Evolutionary conservation across 257 asterid species (phyloP), one percentile per base, ranked within the genome.

Genomic region (Fraxinus excelsior): DNA sequence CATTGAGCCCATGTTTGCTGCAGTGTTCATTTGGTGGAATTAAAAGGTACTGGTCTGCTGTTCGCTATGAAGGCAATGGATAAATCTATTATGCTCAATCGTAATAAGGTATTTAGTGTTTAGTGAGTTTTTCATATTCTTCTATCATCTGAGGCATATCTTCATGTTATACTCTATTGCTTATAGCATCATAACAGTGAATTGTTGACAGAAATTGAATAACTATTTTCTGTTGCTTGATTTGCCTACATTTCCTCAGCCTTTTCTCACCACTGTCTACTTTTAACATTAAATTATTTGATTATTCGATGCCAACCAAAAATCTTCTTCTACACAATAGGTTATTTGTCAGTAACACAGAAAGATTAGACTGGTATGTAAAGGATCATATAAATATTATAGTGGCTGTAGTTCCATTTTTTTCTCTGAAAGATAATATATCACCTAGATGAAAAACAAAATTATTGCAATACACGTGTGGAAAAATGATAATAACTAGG

Each of bases 41-140:
- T 96, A 74, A 87, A 85, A 67, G 92, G 94, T 62, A 83, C 88
- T 21, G 95, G 90, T 78, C 88, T 86, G 70, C 76, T 91, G 72
- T 96, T 87, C 84, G 99, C 99, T 69, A 96, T 96, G 98, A 96
- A 96, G 85, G 98, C 99, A 73, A 96, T 96, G 99, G 99, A 96
- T 76, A 96, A 96, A 84, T 81, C 97, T 74, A 76, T 91, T 85
- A 96, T 96, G 98, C 81, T 96, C 78, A 90, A 89, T 60, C 97
- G 99, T 71, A 96, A 96, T 85, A 96, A 96, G 98, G 99, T 93
- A 73, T 26, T 26, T 62, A 12, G 68, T 26, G 68, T 62, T 62
- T 62, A 62, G 35, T 13, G 18, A 62, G 25, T 3, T 23, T 25
- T 77, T 76, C 76, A 38, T 7, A 71, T 72, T 28, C 21, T 31